A percentile compares a stretch with the other conserved stretches of the same genome.
phyloP scores from a whole-genome alignment of 768 basidiomycete genomes.

The Mrakia hoshinonis region DNA sequence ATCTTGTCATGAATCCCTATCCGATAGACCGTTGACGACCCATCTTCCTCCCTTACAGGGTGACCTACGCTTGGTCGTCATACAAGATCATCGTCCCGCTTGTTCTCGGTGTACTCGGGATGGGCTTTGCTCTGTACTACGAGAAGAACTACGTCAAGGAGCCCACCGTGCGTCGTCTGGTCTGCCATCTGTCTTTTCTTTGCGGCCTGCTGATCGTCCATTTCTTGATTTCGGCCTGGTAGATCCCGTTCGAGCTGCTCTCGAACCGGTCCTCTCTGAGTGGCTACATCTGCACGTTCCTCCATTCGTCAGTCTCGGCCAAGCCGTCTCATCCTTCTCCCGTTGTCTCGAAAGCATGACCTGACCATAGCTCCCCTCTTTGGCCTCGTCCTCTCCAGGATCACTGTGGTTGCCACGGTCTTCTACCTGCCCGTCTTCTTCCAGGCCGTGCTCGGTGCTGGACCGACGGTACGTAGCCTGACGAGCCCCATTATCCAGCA shows the following conservation, averaged over 20 bases:
- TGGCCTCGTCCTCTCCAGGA: neutral
- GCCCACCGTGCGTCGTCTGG: conserved; percentile 26
- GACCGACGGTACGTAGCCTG: conserved; percentile 6
- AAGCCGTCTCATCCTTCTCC: conserved; percentile 13
- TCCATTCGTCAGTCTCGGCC: conserved; percentile 32
- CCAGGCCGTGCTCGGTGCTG: conserved; percentile 40
- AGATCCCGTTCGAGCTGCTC: conserved; percentile 38
- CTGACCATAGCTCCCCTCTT: neutral
- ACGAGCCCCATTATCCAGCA: no score
- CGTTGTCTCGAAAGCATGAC: conserved; percentile 28
- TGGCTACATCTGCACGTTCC: conserved; percentile 42
- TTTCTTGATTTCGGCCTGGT: no score
- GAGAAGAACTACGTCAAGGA: conserved; percentile 43
- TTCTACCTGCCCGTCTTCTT: conserved; percentile 48
- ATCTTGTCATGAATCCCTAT: neutral
- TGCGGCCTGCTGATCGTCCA: neutral
- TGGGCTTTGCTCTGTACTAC: conserved; percentile 54
- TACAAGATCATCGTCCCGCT: conserved; percentile 44
- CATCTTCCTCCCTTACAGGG: neutral
- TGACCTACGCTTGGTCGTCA: conserved; percentile 45
- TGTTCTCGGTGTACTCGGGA: conserved; percentile 50
- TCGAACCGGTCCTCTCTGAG: conserved; percentile 41
- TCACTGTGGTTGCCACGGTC: conserved; percentile 32
- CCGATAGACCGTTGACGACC: neutral
- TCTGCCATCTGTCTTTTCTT: neutral